Evolutionary conservation across 1,284 basidiomycete genomes (phyloP).

Genomic region (Tylopilus sp.): DNA sequence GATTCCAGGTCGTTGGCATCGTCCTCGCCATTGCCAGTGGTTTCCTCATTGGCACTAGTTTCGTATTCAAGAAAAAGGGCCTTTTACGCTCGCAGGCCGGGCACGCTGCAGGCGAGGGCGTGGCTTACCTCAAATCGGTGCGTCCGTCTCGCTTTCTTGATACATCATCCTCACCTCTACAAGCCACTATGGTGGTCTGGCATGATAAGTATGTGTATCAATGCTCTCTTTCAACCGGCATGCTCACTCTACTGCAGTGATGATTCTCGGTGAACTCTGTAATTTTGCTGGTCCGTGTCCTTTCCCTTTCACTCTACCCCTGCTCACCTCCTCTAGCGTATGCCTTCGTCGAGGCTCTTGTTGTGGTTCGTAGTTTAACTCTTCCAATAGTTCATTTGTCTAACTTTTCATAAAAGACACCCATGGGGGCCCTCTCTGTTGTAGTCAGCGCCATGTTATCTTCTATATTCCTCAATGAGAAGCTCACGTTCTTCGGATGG

Average conservation of each 20-base stretch:
- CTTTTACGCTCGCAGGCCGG: constrained; percentile 78
- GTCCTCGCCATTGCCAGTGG: constrained; percentile 88
- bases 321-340: constrained; percentile 66
- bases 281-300: constrained; percentile 78
- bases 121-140: constrained; percentile 93
- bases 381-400: constrained; percentile 12
- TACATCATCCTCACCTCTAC: constrained; percentile 14
- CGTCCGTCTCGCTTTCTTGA: constrained; percentile 42
- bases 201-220: constrained; percentile 70
- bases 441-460: constrained; percentile 96
- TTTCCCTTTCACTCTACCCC: not conserved
- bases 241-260: constrained; percentile 61
- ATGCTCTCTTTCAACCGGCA: not conserved
- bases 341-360: constrained; percentile 90
- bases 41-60: constrained; percentile 92
- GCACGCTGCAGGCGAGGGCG: constrained; percentile 88
- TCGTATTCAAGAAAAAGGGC: constrained; percentile 98
- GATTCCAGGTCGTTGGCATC: constrained; percentile 75
- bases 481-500: constrained; percentile 93
- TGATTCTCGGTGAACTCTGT: constrained; percentile 84
- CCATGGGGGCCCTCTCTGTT: constrained; percentile 95
- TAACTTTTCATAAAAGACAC: constrained; percentile 68
- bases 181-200: constrained; percentile 89
- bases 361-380: constrained; percentile 70
- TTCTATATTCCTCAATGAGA: constrained; percentile 94